Percentiles rank a stretch among this genome's conserved stretches.
Evolutionary conservation across 495 filamentous ascomycete genomes (phyloP).

Genomic region (Aspergillus egyptiacus): DNA sequence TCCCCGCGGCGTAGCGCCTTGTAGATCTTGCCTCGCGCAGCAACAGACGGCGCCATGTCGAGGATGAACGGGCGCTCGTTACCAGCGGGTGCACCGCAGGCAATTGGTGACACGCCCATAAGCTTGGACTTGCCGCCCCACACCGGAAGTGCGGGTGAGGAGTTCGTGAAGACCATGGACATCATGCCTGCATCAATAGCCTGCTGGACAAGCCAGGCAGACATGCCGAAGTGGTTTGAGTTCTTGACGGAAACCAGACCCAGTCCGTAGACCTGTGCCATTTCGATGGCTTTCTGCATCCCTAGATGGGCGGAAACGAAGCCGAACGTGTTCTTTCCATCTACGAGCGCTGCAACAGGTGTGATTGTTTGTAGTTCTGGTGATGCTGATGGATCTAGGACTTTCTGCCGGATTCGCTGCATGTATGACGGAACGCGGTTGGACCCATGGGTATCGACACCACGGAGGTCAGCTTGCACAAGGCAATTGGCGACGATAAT

Average conservation of each 20-base stretch:
- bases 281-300: conserved; percentile 57
- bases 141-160: conserved; percentile 64
- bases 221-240: conserved; percentile 79
- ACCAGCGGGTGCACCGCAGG: conserved; percentile 63
- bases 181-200: conserved; percentile 67
- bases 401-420: conserved; percentile 58
- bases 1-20: conserved; percentile 66
- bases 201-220: conserved; percentile 69
- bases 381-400: conserved; percentile 51
- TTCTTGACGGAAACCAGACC: conserved; percentile 67
- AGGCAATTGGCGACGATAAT: conserved; percentile 55
- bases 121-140: conserved; percentile 64
- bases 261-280: conserved; percentile 61
- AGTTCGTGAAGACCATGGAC: conserved; percentile 74
- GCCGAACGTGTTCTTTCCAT: conserved; percentile 70
- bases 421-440: conserved; percentile 74
- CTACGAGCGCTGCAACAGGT: conserved; percentile 59
- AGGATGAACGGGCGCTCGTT: conserved; percentile 57
- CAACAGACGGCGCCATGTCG: conserved; percentile 72
- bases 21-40: conserved; percentile 70
- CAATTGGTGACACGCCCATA: conserved; percentile 72
- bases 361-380: conserved; percentile 56
- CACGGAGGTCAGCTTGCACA: conserved; percentile 66
- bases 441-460: conserved; percentile 72
- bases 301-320: conserved; percentile 59